Base-by-base conservation (phyloP, 2,329 filamentous ascomycete species). In the Epichloe hybrida region DNA sequence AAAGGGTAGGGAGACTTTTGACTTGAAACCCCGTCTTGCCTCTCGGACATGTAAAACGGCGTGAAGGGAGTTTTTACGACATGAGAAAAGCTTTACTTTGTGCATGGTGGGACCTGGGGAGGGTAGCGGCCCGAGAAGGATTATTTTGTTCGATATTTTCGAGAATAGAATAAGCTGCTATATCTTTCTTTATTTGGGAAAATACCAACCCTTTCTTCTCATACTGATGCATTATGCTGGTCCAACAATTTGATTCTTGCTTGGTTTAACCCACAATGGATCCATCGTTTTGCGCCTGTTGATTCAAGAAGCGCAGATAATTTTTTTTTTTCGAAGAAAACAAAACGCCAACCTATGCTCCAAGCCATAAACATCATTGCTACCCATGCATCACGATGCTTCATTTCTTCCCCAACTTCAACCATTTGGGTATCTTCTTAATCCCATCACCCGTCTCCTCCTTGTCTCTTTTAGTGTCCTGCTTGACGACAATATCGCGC, bases 381-480 rank as follows among this genome's bases (percentile, higher is more conserved):
- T 2, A 11, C 15, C n/a, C 27, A 20, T 20, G 17, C 17, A 13
- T 55, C 50, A 86, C n/a, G n/a, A 20, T 20, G 17, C 17, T 15
- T 55, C 50, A 86, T 70, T 88, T 89, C 75, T 86, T 89, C 7
- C 79, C 80, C 50, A 84, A 67, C 65, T 85, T 86, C 40, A 90
- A 66, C 78, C 86, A 88, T 64, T 86, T 88, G 20, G 84, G 84
- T 53, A 75, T 54, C 57, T 72, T 73, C 65, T 74, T 76, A 11
- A 58, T 63, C 49, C 67, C 63, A 40, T 69, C 67, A 11, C 63
- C 65, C 48, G 69, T 61, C 49, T 67, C 62, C 49, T 68, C 65
- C 17, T 66, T 64, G 55, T 69, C 60, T 9, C 64, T 56, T 50
- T 62, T 64, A 13, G 61, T 57, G n/a, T 60, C 59, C 4, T 57